Conservation (phyloP, 164 flowering plant species). For the Dillenia turbinata region DNA sequence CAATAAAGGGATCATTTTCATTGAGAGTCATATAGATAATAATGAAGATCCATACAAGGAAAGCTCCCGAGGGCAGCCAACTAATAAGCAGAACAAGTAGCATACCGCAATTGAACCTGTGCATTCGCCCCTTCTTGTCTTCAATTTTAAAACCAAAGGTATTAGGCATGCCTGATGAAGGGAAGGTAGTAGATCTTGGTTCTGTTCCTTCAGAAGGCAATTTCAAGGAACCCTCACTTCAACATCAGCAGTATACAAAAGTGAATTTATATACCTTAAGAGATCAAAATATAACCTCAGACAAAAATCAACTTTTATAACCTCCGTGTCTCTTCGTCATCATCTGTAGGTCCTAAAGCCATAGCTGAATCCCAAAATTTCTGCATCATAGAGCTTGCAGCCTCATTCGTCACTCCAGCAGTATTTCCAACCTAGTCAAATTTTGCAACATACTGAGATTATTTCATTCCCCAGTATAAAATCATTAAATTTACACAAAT, state of each 20-base stretch:
- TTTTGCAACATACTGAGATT: no score
- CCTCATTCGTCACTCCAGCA: slow-evolving; percentile 58
- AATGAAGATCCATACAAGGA: no score
- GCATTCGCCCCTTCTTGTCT: slow-evolving; percentile 88
- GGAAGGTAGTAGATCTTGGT: slow-evolving; percentile 39
- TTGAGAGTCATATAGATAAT: no score
- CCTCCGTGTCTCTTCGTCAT: slow-evolving; percentile 79
- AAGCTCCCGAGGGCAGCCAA: no score
- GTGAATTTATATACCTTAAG: slow-evolving; percentile 1
- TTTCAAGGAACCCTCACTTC: slow-evolving; percentile 81
- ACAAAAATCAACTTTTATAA: slow-evolving; percentile 14
- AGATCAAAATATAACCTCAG: neutral
- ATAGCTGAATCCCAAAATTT: slow-evolving; percentile 95
- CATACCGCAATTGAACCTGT: slow-evolving; percentile 86
- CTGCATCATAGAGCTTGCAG: slow-evolving; percentile 75
- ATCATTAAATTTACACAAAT: no score
- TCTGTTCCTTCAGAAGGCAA: slow-evolving; percentile 77
- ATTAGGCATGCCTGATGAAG: slow-evolving; percentile 32
- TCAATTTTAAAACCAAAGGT: slow-evolving; percentile 76
- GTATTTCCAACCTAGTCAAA: slow-evolving; percentile 64
- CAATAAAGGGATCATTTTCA: no score
- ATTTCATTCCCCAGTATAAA: neutral
- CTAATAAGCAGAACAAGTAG: neutral
- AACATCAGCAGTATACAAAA: slow-evolving; percentile 17
- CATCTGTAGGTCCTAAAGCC: slow-evolving; percentile 63